A percentile compares a stretch with the other conserved stretches of the same genome.
phyloP scores from a whole-genome alignment of 2,329 filamentous ascomycete genomes.

The Fusarium clavum region DNA sequence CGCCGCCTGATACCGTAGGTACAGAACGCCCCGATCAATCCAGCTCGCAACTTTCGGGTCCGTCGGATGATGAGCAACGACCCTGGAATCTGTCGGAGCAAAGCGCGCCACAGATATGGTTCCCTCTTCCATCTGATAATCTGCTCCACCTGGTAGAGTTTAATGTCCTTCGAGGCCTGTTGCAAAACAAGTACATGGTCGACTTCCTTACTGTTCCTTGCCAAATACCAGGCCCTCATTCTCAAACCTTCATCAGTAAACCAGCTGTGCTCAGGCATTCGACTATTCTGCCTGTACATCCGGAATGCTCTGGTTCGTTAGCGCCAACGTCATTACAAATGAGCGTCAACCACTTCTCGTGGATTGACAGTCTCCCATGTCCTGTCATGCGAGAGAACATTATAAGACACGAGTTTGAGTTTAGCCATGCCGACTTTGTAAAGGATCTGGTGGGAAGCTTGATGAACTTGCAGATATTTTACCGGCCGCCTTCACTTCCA shows the following conservation, averaged over 20 bases:
- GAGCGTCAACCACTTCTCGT: not conserved
- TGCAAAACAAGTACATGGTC: not conserved
- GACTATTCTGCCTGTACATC: fast-evolving
- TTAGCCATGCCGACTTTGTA: not conserved
- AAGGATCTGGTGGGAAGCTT: not conserved
- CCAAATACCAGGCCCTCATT: not conserved
- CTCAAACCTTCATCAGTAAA: too few relatives aligned
- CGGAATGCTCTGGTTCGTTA: not conserved
- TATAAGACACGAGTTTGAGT: not conserved
- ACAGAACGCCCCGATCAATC: not conserved
- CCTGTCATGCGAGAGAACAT: not conserved
- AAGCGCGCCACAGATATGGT: not conserved
- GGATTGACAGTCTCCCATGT: not conserved
- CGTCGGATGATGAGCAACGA: fast-evolving
- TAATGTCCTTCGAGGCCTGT: not conserved
- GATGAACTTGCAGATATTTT: not conserved
- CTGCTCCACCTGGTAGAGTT: not conserved
- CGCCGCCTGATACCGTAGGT: too few relatives aligned
- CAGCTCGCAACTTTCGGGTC: fast-evolving
- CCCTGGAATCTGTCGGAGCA: not conserved
- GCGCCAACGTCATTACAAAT: not conserved
- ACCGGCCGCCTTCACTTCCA: fast-evolving
- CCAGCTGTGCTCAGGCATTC: not conserved
- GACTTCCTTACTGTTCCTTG: not conserved
- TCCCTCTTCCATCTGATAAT: not conserved